A percentile compares a stretch with the other conserved stretches of the same genome.
Evolutionary conservation across 116 monocot species (phyloP).

Genomic region (Posidonia oceanica): DNA sequence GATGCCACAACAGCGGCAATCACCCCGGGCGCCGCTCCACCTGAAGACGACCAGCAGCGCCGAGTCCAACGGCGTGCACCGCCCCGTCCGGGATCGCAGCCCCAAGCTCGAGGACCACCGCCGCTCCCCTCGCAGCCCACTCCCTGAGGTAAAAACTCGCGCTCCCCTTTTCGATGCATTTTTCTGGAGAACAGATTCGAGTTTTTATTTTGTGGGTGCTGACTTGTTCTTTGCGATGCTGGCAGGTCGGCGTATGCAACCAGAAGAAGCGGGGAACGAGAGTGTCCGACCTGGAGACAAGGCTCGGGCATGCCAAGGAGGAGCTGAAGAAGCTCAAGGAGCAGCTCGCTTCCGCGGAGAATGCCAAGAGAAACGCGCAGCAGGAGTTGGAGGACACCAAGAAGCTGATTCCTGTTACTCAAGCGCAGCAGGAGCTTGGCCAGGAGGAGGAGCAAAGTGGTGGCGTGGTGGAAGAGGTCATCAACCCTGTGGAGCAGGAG

Average conservation of each 20-base stretch:
- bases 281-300: constrained; percentile 53
- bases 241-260: constrained; percentile 4
- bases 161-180: too few relatives aligned
- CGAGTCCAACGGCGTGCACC: constrained; percentile 30
- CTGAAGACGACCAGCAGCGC: constrained; percentile 43
- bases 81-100: constrained; percentile 23
- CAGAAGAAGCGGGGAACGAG: constrained; percentile 54
- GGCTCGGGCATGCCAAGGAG: constrained; percentile 51
- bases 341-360: constrained; percentile 48
- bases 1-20: constrained; percentile 14
- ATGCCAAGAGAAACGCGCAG: constrained; percentile 32
- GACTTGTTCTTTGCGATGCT: not conserved
- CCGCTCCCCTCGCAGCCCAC: constrained; percentile 57
- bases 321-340: constrained; percentile 70
- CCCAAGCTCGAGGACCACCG: constrained; percentile 38
- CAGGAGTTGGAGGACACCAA: constrained; percentile 28
- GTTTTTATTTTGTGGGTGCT: not conserved
- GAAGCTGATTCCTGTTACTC: constrained; percentile 11
- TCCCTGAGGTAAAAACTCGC: constrained; percentile 37
- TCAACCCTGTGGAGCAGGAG: not conserved
- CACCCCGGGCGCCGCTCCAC: constrained; percentile 60
- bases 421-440: not conserved
- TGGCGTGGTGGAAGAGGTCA: not conserved
- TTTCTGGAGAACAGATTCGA: not conserved
- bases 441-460: not conserved